Evolutionary conservation across 768 basidiomycete species (phyloP).

Genomic region (Boletus subparvulus): DNA sequence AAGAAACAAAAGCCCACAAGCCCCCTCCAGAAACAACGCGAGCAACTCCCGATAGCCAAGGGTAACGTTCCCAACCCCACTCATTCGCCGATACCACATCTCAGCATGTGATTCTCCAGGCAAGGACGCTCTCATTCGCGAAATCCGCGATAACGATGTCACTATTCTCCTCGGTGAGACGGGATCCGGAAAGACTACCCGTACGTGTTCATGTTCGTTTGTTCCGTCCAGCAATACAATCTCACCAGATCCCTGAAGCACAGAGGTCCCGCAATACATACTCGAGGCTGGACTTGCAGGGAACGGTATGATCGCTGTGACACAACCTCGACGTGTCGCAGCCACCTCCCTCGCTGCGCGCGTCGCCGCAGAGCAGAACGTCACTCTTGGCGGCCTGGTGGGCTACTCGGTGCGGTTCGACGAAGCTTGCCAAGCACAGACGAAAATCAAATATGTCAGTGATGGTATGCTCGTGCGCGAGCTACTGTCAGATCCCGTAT

Average conservation of each 20-base stretch:
- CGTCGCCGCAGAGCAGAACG: conserved; percentile 82
- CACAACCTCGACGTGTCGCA: conserved; percentile 93
- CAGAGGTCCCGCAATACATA: conserved; percentile 96
- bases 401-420: conserved; percentile 98
- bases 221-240: conserved; percentile 1
- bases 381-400: conserved; percentile 69
- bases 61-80: conserved; percentile 40
- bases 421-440: conserved; percentile 66
- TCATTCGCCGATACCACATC: not conserved
- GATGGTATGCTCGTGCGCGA: conserved; percentile 98
- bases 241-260: conserved; percentile 30
- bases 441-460: conserved; percentile 93
- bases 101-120: conserved; percentile 42
- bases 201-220: conserved; percentile 50
- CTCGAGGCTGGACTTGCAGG: conserved; percentile 76
- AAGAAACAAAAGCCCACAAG: conserved; percentile 9
- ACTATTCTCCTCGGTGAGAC: conserved; percentile 94
- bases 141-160: conserved; percentile 76
- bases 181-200: conserved; percentile 97
- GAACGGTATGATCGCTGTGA: conserved; percentile 80
- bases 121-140: conserved; percentile 69
- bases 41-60: conserved; percentile 74
- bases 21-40: conserved; percentile 60
- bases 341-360: conserved; percentile 92
- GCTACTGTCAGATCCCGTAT: conserved; percentile 71